These are phyloP conservation scores for Arthrobotrys entomopaga DNA, from an alignment of 2,329 filamentous ascomycete genomes.

Conservation along the genomic window DNA sequence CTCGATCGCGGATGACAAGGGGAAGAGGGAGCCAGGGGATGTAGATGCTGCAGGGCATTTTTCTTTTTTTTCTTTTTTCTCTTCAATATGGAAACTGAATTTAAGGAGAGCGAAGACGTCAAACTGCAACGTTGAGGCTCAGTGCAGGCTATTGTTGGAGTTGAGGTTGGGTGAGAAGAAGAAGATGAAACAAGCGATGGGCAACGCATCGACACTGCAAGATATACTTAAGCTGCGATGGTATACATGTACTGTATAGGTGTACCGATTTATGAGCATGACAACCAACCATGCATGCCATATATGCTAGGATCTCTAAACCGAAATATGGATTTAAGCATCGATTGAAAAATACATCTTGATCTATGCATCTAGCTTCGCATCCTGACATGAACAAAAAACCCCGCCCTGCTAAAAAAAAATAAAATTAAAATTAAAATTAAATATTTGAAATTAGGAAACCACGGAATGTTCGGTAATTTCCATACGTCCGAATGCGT, in stretches of 20 bases:
- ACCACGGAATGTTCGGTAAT: background rate
- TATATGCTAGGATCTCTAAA: too few species aligned
- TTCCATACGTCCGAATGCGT: too few species aligned
- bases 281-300: too few species aligned
- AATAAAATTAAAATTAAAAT: background rate
- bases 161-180: too few species aligned
- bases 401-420: background rate
- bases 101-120: background rate
- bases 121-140: background rate
- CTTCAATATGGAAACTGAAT: background rate
- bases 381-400: background rate
- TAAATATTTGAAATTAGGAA: background rate
- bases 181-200: too few species aligned
- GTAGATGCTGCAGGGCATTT: slow-evolving; percentile 38
- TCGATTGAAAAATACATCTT: too few species aligned
- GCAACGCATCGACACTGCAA: too few species aligned
- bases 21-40: slow-evolving; percentile 37
- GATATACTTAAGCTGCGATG: too few species aligned
- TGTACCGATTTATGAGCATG: too few species aligned
- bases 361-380: background rate
- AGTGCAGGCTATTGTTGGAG: too few species aligned
- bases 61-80: background rate
- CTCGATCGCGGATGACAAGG: slow-evolving; percentile 21
- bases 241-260: too few species aligned
- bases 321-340: too few species aligned